These are phyloP conservation scores for Thalassiosira livingstoniorum DNA, from an alignment of 352 stramenopile genomes.

Conservation along the genomic window DNA sequence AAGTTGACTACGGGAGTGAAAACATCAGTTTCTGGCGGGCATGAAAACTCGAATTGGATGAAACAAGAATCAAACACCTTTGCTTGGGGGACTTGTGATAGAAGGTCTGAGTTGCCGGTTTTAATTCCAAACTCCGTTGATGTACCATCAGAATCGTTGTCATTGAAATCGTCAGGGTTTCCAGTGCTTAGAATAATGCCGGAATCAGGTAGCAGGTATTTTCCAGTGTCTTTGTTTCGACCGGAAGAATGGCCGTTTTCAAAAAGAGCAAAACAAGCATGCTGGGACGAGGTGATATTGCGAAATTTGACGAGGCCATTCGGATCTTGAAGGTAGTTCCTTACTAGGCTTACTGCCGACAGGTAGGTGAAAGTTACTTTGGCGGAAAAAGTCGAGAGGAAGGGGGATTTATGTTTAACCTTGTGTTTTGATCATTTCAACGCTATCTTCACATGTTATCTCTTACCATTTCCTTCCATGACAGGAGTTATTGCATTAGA, in stretches of 20 bases:
- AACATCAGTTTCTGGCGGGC: conserved; percentile 6
- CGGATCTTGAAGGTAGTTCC: conserved; percentile 10
- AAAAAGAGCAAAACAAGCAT: conserved; percentile 20
- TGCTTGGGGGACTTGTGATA: background rate
- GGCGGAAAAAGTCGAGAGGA: too few species aligned
- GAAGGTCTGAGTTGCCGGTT: conserved; percentile 2
- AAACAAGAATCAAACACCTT: conserved; percentile 19
- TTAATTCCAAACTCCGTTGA: conserved; percentile 8
- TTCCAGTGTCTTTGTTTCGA: background rate
- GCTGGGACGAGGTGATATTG: conserved; percentile 24
- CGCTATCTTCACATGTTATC: too few species aligned
- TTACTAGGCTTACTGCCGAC: background rate
- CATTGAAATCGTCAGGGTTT: conserved; percentile 23
- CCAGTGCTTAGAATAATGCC: conserved; percentile 41
- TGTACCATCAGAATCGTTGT: conserved; percentile 18
- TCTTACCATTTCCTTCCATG: too few species aligned
- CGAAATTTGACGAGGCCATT: conserved; percentile 33
- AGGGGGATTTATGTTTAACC: too few species aligned
- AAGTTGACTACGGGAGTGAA: conserved; percentile 31
- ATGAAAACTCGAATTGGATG: conserved; percentile 31
- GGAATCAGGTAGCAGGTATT: conserved; percentile 25
- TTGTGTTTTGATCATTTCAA: too few species aligned
- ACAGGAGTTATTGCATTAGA: too few species aligned
- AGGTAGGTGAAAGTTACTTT: conserved; percentile 10
- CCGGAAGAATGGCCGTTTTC: conserved; percentile 26